Percentiles rank a stretch among this genome's conserved stretches.
phyloP scores from a whole-genome alignment of 805 yeast species.

The Torulaspora gathmanii region DNA sequence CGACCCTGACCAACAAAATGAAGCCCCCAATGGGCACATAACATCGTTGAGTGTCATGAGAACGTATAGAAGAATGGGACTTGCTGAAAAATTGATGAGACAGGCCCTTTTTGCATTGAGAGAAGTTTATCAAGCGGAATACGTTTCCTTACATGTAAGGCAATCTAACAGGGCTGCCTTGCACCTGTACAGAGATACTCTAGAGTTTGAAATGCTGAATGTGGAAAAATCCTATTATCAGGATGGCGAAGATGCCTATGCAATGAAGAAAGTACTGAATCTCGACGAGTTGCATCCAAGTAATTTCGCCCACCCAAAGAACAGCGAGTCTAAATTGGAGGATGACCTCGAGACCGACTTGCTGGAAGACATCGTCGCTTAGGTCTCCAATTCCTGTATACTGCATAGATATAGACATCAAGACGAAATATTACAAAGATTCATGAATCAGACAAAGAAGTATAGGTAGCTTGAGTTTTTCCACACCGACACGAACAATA shows the following conservation, averaged over 20 bases:
- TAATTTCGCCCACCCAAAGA: slow-evolving; percentile 40
- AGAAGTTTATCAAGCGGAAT: slow-evolving; percentile 75
- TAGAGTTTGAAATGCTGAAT: slow-evolving; percentile 73
- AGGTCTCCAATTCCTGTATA: neutral
- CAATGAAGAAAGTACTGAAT: slow-evolving; percentile 72
- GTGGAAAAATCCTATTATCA: slow-evolving; percentile 89
- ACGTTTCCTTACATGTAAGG: slow-evolving; percentile 89
- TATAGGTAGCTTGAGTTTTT: slow-evolving; percentile 97
- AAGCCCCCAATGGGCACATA: slow-evolving; percentile 86
- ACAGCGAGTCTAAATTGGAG: slow-evolving; percentile 34
- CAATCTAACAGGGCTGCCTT: slow-evolving; percentile 91
- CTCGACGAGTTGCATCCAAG: slow-evolving; percentile 60
- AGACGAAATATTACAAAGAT: slow-evolving; percentile 2
- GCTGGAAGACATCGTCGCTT: slow-evolving; percentile 34
- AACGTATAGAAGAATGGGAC: slow-evolving; percentile 89
- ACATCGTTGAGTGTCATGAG: slow-evolving; percentile 94
- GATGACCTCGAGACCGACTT: slow-evolving; percentile 56
- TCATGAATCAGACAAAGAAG: slow-evolving; percentile 51
- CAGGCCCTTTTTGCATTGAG: slow-evolving; percentile 74
- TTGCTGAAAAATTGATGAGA: slow-evolving; percentile 87
- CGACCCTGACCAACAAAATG: slow-evolving; percentile 71
- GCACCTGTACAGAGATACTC: slow-evolving; percentile 81
- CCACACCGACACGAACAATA: slow-evolving; percentile 79
- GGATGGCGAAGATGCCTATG: slow-evolving; percentile 96
- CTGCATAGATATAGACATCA: slow-evolving; percentile 3